These are phyloP conservation scores for Cystobasidium ongulense DNA, from an alignment of 768 basidiomycete species.

Conservation along the genomic window DNA sequence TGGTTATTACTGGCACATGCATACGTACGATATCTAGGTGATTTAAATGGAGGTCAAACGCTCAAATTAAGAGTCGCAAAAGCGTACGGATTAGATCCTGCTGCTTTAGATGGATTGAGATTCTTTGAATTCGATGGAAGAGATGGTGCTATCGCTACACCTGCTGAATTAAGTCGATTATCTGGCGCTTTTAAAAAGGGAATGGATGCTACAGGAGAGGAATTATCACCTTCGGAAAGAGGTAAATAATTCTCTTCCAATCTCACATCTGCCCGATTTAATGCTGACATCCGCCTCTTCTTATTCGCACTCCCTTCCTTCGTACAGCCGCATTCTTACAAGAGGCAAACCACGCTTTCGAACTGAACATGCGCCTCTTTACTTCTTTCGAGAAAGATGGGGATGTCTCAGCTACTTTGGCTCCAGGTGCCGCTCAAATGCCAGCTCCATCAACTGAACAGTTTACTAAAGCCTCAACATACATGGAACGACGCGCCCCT, in stretches of 20 bases:
- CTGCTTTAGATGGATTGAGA: constrained; percentile 30
- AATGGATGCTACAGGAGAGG: constrained; percentile 23
- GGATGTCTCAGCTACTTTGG: not conserved
- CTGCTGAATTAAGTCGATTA: constrained; percentile 15
- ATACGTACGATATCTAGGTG: constrained; percentile 74
- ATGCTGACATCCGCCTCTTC: not conserved
- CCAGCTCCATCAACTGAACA: constrained; percentile 12
- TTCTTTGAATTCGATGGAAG: constrained; percentile 30
- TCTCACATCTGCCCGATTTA: not conserved
- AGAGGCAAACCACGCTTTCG: constrained; percentile 35
- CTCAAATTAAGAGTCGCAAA: constrained; percentile 59
- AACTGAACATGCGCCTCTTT: constrained; percentile 35
- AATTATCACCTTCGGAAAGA: not conserved
- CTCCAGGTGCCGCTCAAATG: not conserved
- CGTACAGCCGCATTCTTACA: constrained; percentile 28
- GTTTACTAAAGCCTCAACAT: constrained; percentile 15
- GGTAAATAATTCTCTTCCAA: not conserved
- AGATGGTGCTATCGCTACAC: constrained; percentile 1
- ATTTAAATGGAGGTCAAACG: constrained; percentile 68
- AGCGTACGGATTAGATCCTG: constrained; percentile 49
- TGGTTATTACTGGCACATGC: constrained; percentile 63
- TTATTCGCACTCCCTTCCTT: not conserved
- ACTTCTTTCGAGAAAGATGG: constrained; percentile 19
- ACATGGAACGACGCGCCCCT: not conserved
- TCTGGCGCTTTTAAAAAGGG: constrained; percentile 18